Base-by-base conservation (phyloP, 2,329 filamentous ascomycete genomes). In the Beauveria caledonica region DNA sequence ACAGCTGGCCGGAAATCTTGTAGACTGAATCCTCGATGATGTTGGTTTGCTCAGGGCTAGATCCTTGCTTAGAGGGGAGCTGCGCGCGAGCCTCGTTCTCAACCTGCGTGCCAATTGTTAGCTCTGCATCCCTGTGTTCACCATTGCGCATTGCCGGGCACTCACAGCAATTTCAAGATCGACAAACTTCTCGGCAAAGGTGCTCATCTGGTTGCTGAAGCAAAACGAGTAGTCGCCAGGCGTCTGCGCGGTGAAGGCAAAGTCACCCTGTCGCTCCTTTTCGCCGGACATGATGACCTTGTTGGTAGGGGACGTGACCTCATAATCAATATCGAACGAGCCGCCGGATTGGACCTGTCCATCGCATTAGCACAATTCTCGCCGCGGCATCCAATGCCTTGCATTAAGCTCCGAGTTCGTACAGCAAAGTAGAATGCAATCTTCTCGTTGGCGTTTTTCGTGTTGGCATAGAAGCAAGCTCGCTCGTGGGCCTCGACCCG, bases 391-490 rank as follows among this genome's bases (percentile, higher is more conserved):
- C 7, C 15, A 17, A 17, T 11, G 11, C n/a, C 10, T 7, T 17
- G 2, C 33, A 9, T 33, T 9, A 11, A 13, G 39, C 8, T 19
- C 45, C 36, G n/a, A 55, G 42, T 46, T 77, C 88, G 66, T 79
- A 99, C 94, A 63, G 94, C 95, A 77, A 99, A 99, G 80, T 99
- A 99, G 73, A 99, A 99, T 54, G 94, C 92, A 67, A 99, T 81
- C 84, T 99, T 99, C 69, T 89, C 85, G 68, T 87, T 87, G 72
- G 84, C 82, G 72, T 89, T 84, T 65, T 92, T 86, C 60, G 93
- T 87, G 66, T 85, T 79, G 61, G 90, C 84, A 74, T 89, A 97
- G 84, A 99, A 99, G 80, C 94, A 99, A 63, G 94, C 91, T 76
- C 90, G 92, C 80, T 97, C 94, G 78, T 95, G 90, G 55, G 94